Evolutionary conservation across 768 basidiomycete species (phyloP).

Genomic region (Scleroderma bovista): DNA sequence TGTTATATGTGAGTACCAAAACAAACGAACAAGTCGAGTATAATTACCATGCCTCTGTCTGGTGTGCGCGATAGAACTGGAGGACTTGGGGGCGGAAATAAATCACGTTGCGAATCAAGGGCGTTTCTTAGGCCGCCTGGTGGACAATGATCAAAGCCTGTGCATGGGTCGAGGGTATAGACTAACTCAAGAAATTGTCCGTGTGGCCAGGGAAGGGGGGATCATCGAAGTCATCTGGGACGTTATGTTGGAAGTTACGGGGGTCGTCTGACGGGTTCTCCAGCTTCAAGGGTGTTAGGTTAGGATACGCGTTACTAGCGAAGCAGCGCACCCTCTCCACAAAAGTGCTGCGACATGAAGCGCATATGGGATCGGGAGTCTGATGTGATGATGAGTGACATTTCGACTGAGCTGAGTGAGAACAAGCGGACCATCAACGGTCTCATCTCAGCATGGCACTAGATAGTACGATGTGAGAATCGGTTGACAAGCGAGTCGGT

Average conservation of each 20-base stretch:
- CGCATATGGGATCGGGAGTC: constrained; percentile 80
- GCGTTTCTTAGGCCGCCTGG: constrained; percentile 7
- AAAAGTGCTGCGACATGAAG: constrained; percentile 76
- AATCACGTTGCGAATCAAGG: background rate
- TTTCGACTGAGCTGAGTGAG: constrained; percentile 1
- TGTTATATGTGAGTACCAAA: constrained; percentile 1
- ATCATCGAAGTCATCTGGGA: constrained; percentile 20
- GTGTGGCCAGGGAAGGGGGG: constrained; percentile 35
- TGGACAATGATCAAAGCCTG: background rate
- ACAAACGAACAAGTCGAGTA: background rate
- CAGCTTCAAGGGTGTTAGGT: constrained; percentile 40
- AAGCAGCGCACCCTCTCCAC: constrained; percentile 61
- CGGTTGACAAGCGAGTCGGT: constrained; percentile 4
- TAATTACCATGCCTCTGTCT: constrained; percentile 13
- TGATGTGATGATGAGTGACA: constrained; percentile 24
- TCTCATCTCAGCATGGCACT: constrained; percentile 89
- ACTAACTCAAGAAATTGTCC: constrained; percentile 46
- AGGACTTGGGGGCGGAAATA: constrained; percentile 7
- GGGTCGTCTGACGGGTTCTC: constrained; percentile 75
- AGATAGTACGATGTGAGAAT: constrained; percentile 6
- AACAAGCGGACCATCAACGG: constrained; percentile 68
- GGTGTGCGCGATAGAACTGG: constrained; percentile 11
- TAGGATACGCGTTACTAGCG: background rate
- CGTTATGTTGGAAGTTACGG: constrained; percentile 49
- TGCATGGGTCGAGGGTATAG: background rate